A percentile compares a stretch with the other conserved stretches of the same genome.
These are phyloP conservation scores for Colletotrichum trifolii DNA, from an alignment of 2,329 filamentous ascomycete species.

Conservation along the genomic window DNA sequence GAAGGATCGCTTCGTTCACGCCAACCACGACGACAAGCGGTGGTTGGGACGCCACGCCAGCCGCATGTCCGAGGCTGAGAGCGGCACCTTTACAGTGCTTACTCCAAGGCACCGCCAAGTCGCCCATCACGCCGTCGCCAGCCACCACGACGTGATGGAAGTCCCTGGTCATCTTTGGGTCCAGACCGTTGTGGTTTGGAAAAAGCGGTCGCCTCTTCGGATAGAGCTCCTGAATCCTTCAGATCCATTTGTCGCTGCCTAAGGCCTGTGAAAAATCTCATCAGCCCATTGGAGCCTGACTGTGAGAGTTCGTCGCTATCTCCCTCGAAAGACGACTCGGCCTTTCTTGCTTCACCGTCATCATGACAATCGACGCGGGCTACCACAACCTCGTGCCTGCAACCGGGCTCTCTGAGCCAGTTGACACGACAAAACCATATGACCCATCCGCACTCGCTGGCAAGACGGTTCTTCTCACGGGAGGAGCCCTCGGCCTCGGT, in stretches of 20 bases:
- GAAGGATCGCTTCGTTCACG: no score
- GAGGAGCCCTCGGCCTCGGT: slow-evolving; percentile 71
- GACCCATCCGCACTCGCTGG: slow-evolving; percentile 57
- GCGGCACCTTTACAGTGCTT: slow-evolving; percentile 11
- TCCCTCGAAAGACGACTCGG: not conserved
- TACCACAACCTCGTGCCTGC: slow-evolving; percentile 31
- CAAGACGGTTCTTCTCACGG: slow-evolving; percentile 73
- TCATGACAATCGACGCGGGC: slow-evolving; percentile 29
- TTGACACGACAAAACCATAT: slow-evolving; percentile 58
- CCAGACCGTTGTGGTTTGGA: no score
- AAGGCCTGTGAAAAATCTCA: no score
- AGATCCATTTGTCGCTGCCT: no score
- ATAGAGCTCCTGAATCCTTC: no score
- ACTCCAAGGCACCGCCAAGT: slow-evolving; percentile 13
- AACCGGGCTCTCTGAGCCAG: slow-evolving; percentile 50
- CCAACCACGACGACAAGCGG: no score
- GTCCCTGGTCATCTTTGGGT: no score
- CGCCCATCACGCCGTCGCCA: not conserved
- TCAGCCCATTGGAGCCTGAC: no score
- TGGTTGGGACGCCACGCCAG: no score
- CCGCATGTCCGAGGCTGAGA: not conserved
- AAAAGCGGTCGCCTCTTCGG: no score
- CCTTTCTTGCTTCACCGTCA: slow-evolving; percentile 2
- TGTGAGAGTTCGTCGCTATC: no score
- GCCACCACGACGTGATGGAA: not conserved